Evolutionary conservation across 176 grass and related monocot species (phyloP).

Genomic region (Secale cereale): DNA sequence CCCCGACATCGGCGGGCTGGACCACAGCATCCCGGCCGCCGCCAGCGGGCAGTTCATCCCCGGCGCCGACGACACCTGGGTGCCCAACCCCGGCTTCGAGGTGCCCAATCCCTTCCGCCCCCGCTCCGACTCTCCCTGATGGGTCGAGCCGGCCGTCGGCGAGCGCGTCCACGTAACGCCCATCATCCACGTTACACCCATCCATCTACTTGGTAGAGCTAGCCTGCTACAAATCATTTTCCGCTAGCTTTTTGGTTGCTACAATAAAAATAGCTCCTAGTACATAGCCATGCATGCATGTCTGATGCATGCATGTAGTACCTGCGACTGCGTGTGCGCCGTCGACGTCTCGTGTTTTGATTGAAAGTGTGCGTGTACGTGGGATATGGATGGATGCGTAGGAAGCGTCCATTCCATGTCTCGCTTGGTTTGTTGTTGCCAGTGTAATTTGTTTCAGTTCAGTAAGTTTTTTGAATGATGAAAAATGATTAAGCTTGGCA

Average conservation of each 20-base stretch:
- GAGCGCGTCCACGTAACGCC: neutral
- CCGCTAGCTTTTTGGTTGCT: neutral
- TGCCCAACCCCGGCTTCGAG: conserved; percentile 87
- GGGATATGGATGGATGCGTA: conserved; percentile 12
- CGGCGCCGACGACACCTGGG: conserved; percentile 72
- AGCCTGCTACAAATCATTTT: neutral
- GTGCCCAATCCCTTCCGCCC: conserved; percentile 72
- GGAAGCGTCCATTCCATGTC: conserved; percentile 12
- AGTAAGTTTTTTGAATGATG: neutral
- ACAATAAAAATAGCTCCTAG: neutral
- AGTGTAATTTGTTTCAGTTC: neutral
- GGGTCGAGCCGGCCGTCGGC: neutral
- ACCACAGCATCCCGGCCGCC: conserved; percentile 86
- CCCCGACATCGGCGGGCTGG: conserved; percentile 48
- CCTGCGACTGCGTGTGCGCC: neutral
- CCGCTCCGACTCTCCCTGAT: conserved; percentile 32
- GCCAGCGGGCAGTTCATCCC: conserved; percentile 48
- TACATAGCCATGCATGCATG: neutral
- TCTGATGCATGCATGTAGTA: neutral
- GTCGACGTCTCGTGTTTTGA: neutral
- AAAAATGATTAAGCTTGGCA: neutral
- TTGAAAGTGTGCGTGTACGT: neutral
- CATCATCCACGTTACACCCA: neutral
- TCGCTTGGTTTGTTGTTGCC: neutral
- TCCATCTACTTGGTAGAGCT: neutral